Evolutionary conservation across 192 early-diverging fungal genomes (phyloP).

Genomic region (Rhizoclosmatium globosum): DNA sequence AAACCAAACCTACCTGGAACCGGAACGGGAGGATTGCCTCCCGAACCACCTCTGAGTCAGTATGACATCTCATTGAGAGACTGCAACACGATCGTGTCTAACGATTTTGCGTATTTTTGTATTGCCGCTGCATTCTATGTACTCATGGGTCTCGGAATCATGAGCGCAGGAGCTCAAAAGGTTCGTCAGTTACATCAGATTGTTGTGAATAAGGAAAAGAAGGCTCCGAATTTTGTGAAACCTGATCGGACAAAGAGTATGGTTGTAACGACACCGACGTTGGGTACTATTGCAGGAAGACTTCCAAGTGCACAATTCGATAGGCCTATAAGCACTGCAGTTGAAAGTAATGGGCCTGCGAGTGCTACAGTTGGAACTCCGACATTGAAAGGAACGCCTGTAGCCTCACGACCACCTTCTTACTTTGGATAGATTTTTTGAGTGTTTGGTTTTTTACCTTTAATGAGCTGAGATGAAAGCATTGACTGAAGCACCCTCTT

Average conservation of each 20-base stretch:
- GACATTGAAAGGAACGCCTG: too few relatives aligned
- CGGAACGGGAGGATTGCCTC: neutral
- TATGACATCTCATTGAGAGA: neutral
- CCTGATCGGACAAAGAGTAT: neutral
- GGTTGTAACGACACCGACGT: neutral
- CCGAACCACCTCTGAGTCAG: neutral
- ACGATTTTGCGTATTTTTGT: neutral
- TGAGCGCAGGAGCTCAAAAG: neutral
- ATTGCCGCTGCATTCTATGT: neutral
- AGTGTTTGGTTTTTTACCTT: too few relatives aligned
- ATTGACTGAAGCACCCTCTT: too few relatives aligned
- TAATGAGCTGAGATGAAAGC: too few relatives aligned
- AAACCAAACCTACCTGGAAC: neutral
- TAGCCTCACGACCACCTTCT: too few relatives aligned
- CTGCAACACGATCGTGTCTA: neutral
- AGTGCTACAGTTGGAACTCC: too few relatives aligned
- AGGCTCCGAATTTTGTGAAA: neutral
- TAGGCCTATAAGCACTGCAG: too few relatives aligned
- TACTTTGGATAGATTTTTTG: too few relatives aligned
- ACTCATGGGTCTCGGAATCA: neutral
- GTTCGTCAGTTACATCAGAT: neutral
- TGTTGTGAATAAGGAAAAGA: neutral
- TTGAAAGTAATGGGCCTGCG: too few relatives aligned
- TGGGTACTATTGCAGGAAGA: neutral
- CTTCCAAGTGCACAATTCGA: neutral